Evolutionary conservation across 306 rosid genomes (phyloP), one percentile per base, ranked within the genome.

Genomic region (Aeschynomene evenia): DNA sequence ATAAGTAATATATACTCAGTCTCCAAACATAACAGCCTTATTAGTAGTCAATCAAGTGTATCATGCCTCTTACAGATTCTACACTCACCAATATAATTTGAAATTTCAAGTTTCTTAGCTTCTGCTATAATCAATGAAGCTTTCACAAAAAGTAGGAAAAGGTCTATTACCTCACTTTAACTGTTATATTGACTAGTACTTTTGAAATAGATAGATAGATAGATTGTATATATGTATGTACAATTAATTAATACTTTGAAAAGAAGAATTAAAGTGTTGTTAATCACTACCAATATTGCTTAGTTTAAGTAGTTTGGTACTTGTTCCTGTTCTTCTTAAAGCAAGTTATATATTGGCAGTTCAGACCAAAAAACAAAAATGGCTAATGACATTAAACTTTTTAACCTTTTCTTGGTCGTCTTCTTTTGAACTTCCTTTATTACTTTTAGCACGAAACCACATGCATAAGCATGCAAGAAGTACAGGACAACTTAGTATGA

Each of bases 111-210:
- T 58, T 58, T 58, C 16, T 6, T 19, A 33, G 29, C 46, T 62
- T 1, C 21, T 20, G 19, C 51, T 20, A 21, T 21, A 18, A n/a
- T n/a, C n/a, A n/a, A 4, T 18, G 20, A 50, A 62, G 50, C 68
- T 39, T 62, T 62, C 68, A 59, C 28, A 46, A 20, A 20, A 58
- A 43, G 46, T 21, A 46, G 49, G 36, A 57, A 22, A 43, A 58
- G 59, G 36, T 16, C 48, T 26, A 10, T 55, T 55, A 55, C 59
- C 34, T 8, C 43, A 58, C 60, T 81, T 72, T 55, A 54, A 73
- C 83, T 82, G 85, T 82, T 79, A 71, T 79, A 85, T 85, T 80
- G 83, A 71, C 40, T 62, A 18, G 13, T 50, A 37, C 80, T 59
- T 59, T 33, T 33, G 37, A 33, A 33, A 33, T 33, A 33, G n/a